Evolutionary conservation across 2,329 filamentous ascomycete genomes (phyloP), one percentile per base, ranked within the genome.

Genomic region (Exophiala dermatitidis): DNA sequence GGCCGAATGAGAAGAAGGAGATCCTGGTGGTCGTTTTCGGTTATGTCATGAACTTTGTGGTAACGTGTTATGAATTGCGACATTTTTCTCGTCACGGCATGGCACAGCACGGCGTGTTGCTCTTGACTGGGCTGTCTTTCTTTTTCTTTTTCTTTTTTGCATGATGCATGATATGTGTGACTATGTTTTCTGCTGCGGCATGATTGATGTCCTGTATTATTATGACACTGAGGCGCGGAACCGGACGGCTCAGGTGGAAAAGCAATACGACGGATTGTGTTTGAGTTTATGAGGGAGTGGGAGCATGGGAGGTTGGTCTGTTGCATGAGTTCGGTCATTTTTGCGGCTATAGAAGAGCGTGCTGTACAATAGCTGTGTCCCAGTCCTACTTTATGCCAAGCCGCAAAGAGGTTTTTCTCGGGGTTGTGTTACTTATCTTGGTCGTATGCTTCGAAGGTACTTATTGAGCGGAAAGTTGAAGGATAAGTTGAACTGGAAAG

Each of bases 81-180:
- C 37, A 54, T 37, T 34, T 58, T 53, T 49, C 53, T 32, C 19
- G 19, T 19, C 19, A 19, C 19, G 19, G 19, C 19, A 56, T 53
- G 53, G 50, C 56, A 46, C 28, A 44, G 53, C 38, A 53, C 47
- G 52, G 48, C 36, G 47, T 48, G 46, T 46, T 41, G 30, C 9
- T 49, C 43, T 46, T 54, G 57, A 56, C 48, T 52, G 19, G 19
- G 19, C 19, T 19, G 19, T 19, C 19, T 19, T 19, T 19, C 19
- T 19, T 19, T 19, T 19, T 19, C 19, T 19, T 52, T 53, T 47
- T 50, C 52, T 52, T 46, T 38, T 44, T 38, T 50, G 42, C 51
- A 56, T 54, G 54, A 59, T 57, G 52, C 49, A 59, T 57, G 57
- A 59, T 42, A 50, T 59, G 57, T 59, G 57, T 51, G 57, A 59